Evolutionary conservation across 2,329 filamentous ascomycete genomes (phyloP).

Genomic region (Diaporthe batatas): DNA sequence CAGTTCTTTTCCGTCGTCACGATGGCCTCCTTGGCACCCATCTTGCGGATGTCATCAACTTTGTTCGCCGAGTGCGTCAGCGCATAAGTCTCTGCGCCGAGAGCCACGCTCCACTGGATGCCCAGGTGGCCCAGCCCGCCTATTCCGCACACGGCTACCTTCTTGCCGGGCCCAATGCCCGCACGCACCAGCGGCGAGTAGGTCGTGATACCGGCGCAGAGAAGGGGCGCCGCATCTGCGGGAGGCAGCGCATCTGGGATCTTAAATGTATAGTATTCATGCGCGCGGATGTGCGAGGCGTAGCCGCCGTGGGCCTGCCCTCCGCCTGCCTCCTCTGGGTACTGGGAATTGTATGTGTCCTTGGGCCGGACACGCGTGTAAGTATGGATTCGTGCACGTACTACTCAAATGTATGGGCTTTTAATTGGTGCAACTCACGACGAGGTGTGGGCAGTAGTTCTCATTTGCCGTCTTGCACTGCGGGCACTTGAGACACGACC

Average conservation of each 20-base stretch:
- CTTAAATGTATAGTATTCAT: constrained; percentile 71
- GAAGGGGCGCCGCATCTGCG: constrained; percentile 73
- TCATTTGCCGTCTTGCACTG: constrained; percentile 63
- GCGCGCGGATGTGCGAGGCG: constrained; percentile 62
- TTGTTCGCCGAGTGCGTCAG: constrained; percentile 73
- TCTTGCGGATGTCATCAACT: constrained; percentile 68
- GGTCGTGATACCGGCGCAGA: constrained; percentile 83
- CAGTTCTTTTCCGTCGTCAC: constrained; percentile 65
- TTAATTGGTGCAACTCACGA: constrained; percentile 49
- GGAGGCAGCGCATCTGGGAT: constrained; percentile 67
- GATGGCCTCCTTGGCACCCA: constrained; percentile 72
- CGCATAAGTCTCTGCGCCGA: constrained; percentile 76
- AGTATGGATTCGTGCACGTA: neutral
- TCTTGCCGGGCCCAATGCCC: constrained; percentile 77
- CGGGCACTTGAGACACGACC: constrained; percentile 66
- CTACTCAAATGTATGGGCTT: too few species aligned
- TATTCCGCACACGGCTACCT: constrained; percentile 78
- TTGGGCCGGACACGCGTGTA: neutral
- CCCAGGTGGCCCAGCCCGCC: constrained; percentile 83
- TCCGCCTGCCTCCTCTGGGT: constrained; percentile 61
- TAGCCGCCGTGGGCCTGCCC: constrained; percentile 76
- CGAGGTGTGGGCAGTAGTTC: constrained; percentile 62
- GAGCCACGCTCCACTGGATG: constrained; percentile 76
- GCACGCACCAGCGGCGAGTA: constrained; percentile 78
- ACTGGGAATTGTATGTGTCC: constrained; percentile 71